phyloP scores from a whole-genome alignment of 768 basidiomycete species.

The Plicaturopsis crispa region DNA sequence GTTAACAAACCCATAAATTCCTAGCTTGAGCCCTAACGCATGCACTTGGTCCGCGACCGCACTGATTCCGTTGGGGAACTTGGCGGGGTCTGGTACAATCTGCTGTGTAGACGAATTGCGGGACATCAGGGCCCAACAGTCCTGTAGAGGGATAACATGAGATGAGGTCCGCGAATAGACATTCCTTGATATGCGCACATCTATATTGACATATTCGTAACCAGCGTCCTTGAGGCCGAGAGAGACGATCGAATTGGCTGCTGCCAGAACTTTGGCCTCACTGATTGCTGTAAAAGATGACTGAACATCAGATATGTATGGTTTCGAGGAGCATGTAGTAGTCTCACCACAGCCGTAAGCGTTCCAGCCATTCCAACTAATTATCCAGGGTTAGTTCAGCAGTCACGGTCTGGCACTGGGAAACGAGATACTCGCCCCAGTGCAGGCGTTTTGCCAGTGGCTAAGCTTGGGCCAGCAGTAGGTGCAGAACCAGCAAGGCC shows the following conservation, averaged over 20 bases:
- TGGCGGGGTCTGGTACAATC: slow-evolving; percentile 41
- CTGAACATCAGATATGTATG: slow-evolving; percentile 1
- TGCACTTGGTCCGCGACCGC: slow-evolving; percentile 37
- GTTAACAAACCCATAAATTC: slow-evolving; percentile 37
- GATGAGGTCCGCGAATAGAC: too few species aligned
- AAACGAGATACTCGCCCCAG: slow-evolving; percentile 26
- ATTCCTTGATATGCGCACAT: slow-evolving; percentile 34
- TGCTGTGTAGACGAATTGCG: slow-evolving; percentile 32
- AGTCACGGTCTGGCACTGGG: background rate
- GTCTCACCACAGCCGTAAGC: slow-evolving; percentile 34
- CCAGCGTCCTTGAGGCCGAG: slow-evolving; percentile 40
- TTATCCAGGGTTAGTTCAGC: slow-evolving; percentile 1
- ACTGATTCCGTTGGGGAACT: slow-evolving; percentile 46
- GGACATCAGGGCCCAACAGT: slow-evolving; percentile 37
- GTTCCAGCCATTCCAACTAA: slow-evolving; percentile 48
- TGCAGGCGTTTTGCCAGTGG: slow-evolving; percentile 37
- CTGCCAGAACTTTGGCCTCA: slow-evolving; percentile 34
- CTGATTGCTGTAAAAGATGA: slow-evolving; percentile 28
- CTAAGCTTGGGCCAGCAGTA: slow-evolving; percentile 30
- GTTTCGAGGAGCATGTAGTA: background rate
- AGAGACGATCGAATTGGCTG: slow-evolving; percentile 37
- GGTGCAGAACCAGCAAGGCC: slow-evolving; percentile 27
- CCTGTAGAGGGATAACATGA: slow-evolving; percentile 25
- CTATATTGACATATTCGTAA: slow-evolving; percentile 46
- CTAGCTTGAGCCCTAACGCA: slow-evolving; percentile 38